phyloP scores from a whole-genome alignment of 805 yeast species.

The Maudiozyma serrabonitensis region DNA sequence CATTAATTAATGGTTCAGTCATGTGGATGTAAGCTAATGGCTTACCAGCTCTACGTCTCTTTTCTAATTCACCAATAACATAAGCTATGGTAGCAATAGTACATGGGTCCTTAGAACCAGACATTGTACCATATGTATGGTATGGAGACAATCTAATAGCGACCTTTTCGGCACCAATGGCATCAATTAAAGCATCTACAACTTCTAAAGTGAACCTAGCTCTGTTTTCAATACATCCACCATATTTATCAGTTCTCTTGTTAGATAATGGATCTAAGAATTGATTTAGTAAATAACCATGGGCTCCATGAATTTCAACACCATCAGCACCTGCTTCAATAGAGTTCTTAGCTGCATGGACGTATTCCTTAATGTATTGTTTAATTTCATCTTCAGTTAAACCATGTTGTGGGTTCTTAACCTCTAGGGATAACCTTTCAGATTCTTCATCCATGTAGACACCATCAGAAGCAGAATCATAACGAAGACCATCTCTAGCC shows the following conservation, averaged over 20 bases:
- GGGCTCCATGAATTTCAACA: constrained; percentile 60
- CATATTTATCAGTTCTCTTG: constrained; percentile 42
- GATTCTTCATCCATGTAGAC: constrained; percentile 27
- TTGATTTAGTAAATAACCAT: constrained; percentile 50
- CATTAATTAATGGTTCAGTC: constrained; percentile 36
- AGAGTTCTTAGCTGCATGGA: constrained; percentile 34
- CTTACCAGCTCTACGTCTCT: constrained; percentile 28
- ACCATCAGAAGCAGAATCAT: constrained; percentile 33
- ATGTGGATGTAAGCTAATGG: constrained; percentile 35
- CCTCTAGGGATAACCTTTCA: constrained; percentile 26
- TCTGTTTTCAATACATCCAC: constrained; percentile 43
- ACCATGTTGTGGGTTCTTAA: constrained; percentile 25
- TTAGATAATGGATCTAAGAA: constrained; percentile 40
- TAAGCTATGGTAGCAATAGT: constrained; percentile 33
- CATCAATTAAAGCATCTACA: constrained; percentile 40
- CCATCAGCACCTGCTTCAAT: constrained; percentile 39
- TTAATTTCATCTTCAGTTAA: constrained; percentile 29
- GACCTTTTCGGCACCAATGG: constrained; percentile 40
- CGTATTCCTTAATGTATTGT: constrained; percentile 33
- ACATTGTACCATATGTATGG: constrained; percentile 31
- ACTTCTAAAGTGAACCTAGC: constrained; percentile 37
- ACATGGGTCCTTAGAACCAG: constrained; percentile 30
- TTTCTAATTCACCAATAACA: constrained; percentile 33
- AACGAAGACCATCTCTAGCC: constrained; percentile 30
- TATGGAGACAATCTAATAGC: constrained; percentile 42